These are phyloP conservation scores for Curvularia hawaiiensis DNA, from an alignment of 2,329 filamentous ascomycete species.

Conservation along the genomic window DNA sequence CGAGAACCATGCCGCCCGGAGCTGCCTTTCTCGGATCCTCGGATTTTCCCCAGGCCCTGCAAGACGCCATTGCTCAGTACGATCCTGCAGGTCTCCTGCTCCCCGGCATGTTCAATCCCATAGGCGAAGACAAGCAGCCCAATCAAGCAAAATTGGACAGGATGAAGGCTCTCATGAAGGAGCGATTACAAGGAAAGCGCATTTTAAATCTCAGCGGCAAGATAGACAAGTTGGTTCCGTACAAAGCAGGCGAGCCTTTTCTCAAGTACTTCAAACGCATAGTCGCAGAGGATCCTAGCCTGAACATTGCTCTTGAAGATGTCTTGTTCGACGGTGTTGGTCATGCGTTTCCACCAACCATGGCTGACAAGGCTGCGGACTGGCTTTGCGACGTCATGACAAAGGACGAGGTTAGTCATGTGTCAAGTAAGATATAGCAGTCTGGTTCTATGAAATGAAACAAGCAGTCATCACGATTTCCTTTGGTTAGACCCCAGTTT, in stretches of 20 bases:
- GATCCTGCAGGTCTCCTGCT: conserved; percentile 82
- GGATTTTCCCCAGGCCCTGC: conserved; percentile 75
- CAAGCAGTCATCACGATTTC: background rate
- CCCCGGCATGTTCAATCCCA: conserved; percentile 32
- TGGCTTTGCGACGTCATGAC: conserved; percentile 61
- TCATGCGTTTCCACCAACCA: conserved; percentile 70
- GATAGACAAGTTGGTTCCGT: conserved; percentile 75
- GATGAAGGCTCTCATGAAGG: conserved; percentile 44
- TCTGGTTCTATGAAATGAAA: background rate
- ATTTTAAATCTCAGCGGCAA: conserved; percentile 59
- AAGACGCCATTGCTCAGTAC: conserved; percentile 65
- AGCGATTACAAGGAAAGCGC: conserved; percentile 52
- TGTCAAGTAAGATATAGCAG: conserved; percentile 36
- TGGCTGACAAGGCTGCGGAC: conserved; percentile 68
- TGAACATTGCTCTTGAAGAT: conserved; percentile 65
- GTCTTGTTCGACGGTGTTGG: conserved; percentile 70
- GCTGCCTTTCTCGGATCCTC: conserved; percentile 73
- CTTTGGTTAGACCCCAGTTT: background rate
- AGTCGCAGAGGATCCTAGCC: conserved; percentile 56
- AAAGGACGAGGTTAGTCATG: conserved; percentile 11
- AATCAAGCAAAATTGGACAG: conserved; percentile 43
- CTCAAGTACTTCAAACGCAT: conserved; percentile 64
- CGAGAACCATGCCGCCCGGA: conserved; percentile 60
- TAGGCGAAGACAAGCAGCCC: conserved; percentile 32
- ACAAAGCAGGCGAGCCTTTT: conserved; percentile 64